Evolutionary conservation across 306 rosid genomes (phyloP), one percentile per base, ranked within the genome.

Genomic region (Citrullus colocynthis): DNA sequence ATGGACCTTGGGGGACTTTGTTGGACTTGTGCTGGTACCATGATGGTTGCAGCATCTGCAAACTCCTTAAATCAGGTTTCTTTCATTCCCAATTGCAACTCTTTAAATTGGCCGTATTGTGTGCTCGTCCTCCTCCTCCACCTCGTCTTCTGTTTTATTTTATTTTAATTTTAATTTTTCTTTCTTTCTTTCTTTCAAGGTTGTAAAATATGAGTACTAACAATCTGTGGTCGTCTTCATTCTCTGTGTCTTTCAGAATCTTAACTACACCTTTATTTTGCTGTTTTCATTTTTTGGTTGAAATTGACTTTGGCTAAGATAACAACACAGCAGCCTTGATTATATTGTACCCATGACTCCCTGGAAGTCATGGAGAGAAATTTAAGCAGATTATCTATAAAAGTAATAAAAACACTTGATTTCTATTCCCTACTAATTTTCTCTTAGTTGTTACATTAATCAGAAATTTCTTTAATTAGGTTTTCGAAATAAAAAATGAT

Each of bases 1-100:
- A 30, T 95, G 55, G 93, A 95, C 80, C 72, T 90, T 15, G 24
- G 88, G 0, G 87, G 88, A 20, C 96, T 95, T 81, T 90, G 93
- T 66, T 89, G 85, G 82, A 95, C 98, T 79, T 95, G 98, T 78
- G 78, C 90, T 45, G 98, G 98, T 59, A 95, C 98, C 66, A 95
- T 95, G 98, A 89, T 92, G 98, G 97, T 95, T 86, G 96, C 98
- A 54, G 97, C 97, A 66, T 92, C 97, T 75, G 98, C 97, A 52
- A 95, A 81, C 79, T 84, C 98, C 48, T 87, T 95, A 81, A 95
- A 95, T 84, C 97, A 95, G 98, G 98, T 91, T 77, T 60, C 63
- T 80, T 80, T 74, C 64, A 30, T 73, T 15, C 3, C 51, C 60
- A 51, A 73, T 73, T 73, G n/a, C 13, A 17, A 65, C 55, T 44